phyloP scores from a whole-genome alignment of 805 yeast genomes.

The Gaillardinia entomophila region DNA sequence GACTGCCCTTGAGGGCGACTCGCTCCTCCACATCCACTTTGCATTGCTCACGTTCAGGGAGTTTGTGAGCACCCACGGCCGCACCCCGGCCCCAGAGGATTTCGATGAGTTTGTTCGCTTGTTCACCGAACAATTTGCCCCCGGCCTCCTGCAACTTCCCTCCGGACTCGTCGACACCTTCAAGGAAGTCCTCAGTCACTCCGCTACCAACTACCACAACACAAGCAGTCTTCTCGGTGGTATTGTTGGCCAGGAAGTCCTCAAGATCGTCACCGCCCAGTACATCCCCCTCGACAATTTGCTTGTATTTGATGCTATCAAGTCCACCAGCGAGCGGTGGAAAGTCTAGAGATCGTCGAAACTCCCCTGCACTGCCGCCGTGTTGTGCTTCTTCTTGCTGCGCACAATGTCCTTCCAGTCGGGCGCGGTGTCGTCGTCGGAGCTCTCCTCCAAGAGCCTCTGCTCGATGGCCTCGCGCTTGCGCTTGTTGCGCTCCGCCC shows the following conservation, averaged over 20 bases:
- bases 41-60: constrained; percentile 33
- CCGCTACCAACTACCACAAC: constrained; percentile 47
- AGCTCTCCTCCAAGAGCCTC: constrained; percentile 39
- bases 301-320: constrained; percentile 67
- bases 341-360: constrained; percentile 49
- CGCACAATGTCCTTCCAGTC: constrained; percentile 89
- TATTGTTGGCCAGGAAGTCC: constrained; percentile 74
- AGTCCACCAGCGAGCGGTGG: constrained; percentile 42
- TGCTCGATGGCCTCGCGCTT: constrained; percentile 65
- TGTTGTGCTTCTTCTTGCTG: constrained; percentile 56
- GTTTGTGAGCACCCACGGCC: constrained; percentile 10
- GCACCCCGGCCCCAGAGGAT: constrained; percentile 15
- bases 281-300: constrained; percentile 73
- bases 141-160: constrained; percentile 12
- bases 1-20: constrained; percentile 9
- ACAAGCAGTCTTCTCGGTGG: constrained; percentile 76
- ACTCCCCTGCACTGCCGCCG: constrained; percentile 43
- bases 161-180: constrained; percentile 11
- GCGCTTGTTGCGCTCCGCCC: constrained; percentile 65
- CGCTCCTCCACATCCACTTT: constrained; percentile 31
- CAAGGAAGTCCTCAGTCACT: constrained; percentile 30
- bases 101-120: constrained; percentile 11
- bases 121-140: constrained; percentile 11
- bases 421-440: constrained; percentile 40
- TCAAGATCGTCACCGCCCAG: constrained; percentile 73